phyloP scores from a whole-genome alignment of 2,329 filamentous ascomycete genomes.

The Xylariaceae sp. region DNA sequence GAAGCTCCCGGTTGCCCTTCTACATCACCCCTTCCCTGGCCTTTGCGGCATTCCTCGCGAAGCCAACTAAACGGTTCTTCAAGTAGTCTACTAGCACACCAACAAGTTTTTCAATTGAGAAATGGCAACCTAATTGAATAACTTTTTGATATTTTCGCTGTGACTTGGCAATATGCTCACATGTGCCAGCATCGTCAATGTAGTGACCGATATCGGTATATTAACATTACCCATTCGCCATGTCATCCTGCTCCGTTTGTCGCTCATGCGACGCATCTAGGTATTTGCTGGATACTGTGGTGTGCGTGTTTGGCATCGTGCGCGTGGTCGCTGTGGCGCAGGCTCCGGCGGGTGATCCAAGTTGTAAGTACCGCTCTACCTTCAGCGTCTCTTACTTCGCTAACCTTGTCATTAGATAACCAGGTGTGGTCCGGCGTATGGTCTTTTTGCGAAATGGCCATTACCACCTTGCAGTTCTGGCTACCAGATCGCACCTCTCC shows the following conservation, averaged over 20 bases:
- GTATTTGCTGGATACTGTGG: neutral
- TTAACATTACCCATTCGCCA: conserved; percentile 2
- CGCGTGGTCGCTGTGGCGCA: conserved; percentile 2
- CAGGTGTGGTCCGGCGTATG: conserved; percentile 2
- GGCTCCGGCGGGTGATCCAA: neutral
- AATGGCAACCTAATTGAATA: too few species aligned
- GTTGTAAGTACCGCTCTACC: neutral
- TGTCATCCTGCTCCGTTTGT: neutral
- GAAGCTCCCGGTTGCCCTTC: too few species aligned
- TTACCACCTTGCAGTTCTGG: conserved; percentile 2
- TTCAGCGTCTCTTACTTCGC: neutral
- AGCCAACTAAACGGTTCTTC: too few species aligned
- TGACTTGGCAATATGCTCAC: neutral
- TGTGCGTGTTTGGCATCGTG: conserved; percentile 6
- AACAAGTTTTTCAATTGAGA: too few species aligned
- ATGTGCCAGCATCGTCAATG: neutral
- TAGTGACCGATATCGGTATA: conserved; percentile 1
- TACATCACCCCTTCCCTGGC: too few species aligned
- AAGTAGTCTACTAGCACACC: too few species aligned
- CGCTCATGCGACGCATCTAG: neutral
- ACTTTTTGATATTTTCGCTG: too few species aligned
- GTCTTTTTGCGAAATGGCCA: conserved; percentile 2
- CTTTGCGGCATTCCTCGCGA: too few species aligned
- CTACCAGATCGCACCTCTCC: conserved; percentile 4
- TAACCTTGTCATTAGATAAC: conserved; percentile 2